phyloP scores from a whole-genome alignment of 768 basidiomycete genomes.

The Auricularia sp. region DNA sequence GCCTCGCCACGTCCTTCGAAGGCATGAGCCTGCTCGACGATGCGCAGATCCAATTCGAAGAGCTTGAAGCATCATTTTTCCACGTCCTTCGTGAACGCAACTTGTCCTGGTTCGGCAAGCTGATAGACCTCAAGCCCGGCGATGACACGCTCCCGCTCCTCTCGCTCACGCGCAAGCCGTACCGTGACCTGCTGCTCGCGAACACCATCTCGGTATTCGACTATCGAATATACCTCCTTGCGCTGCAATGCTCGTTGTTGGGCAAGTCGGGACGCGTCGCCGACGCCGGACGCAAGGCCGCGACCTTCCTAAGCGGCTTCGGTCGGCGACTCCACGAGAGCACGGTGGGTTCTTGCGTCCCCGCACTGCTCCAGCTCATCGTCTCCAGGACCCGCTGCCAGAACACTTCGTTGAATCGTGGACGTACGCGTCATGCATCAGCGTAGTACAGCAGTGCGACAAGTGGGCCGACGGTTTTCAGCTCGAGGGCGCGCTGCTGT shows the following conservation, averaged over 20 bases:
- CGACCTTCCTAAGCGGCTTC: slow-evolving; percentile 67
- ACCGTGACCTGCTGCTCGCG: slow-evolving; percentile 77
- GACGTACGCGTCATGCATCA: slow-evolving; percentile 84
- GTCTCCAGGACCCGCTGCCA: slow-evolving; percentile 38
- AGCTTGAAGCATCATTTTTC: slow-evolving; percentile 78
- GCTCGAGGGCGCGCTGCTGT: slow-evolving; percentile 36
- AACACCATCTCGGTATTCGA: slow-evolving; percentile 92
- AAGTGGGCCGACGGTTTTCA: slow-evolving; percentile 47
- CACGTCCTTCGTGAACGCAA: slow-evolving; percentile 67
- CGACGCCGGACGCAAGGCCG: slow-evolving; percentile 63
- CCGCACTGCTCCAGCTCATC: slow-evolving; percentile 5
- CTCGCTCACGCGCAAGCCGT: slow-evolving; percentile 71
- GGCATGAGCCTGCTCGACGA: slow-evolving; percentile 85
- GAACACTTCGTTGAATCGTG: slow-evolving; percentile 82
- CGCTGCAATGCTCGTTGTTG: slow-evolving; percentile 71
- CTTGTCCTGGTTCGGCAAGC: slow-evolving; percentile 83
- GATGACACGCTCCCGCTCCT: slow-evolving; percentile 80
- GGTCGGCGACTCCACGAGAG: slow-evolving; percentile 64
- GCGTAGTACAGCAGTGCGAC: slow-evolving; percentile 71
- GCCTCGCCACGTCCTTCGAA: slow-evolving; percentile 83
- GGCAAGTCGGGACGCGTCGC: slow-evolving; percentile 55
- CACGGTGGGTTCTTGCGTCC: slow-evolving; percentile 14
- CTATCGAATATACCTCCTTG: slow-evolving; percentile 82
- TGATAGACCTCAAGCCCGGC: slow-evolving; percentile 55
- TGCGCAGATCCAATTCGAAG: slow-evolving; percentile 78